Conservation (phyloP, 306 rosid species). For the Vigna radiata region DNA sequence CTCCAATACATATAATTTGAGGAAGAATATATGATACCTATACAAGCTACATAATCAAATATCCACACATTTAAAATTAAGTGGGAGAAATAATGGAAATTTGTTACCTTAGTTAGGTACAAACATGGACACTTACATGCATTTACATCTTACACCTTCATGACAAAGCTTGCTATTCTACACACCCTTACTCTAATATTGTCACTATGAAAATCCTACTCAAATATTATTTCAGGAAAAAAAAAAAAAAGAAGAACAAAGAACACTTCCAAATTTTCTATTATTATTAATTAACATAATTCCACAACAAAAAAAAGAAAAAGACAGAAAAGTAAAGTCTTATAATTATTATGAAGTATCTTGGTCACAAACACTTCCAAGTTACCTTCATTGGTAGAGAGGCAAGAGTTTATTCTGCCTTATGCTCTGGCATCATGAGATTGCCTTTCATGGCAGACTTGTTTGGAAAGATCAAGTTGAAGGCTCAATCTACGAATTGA, state of each 20-base stretch:
- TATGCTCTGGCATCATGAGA: background rate
- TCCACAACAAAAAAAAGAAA: too few species aligned
- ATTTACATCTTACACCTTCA: slow-evolving; percentile 24
- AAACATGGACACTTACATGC: slow-evolving; percentile 15
- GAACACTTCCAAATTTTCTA: too few species aligned
- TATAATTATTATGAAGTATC: too few species aligned
- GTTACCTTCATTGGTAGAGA: background rate
- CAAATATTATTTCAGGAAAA: too few species aligned
- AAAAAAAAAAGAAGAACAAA: too few species aligned
- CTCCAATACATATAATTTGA: background rate
- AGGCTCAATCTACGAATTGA: slow-evolving; percentile 24
- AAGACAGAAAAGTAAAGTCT: too few species aligned
- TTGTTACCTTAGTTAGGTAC: slow-evolving; percentile 28
- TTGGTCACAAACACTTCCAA: background rate
- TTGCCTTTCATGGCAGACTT: background rate
- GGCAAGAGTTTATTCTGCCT: slow-evolving; percentile 3
- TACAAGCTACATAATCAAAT: background rate
- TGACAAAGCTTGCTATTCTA: too few species aligned
- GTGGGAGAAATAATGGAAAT: background rate
- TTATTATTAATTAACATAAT: too few species aligned
- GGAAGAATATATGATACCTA: slow-evolving; percentile 7
- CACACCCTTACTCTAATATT: too few species aligned
- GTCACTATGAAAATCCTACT: too few species aligned
- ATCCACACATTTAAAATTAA: slow-evolving; percentile 5
- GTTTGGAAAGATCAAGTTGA: background rate